A percentile compares a stretch with the other conserved stretches of the same genome.
Conservation (phyloP, 345 rosid genomes). For the Sisymbrium irio region DNA sequence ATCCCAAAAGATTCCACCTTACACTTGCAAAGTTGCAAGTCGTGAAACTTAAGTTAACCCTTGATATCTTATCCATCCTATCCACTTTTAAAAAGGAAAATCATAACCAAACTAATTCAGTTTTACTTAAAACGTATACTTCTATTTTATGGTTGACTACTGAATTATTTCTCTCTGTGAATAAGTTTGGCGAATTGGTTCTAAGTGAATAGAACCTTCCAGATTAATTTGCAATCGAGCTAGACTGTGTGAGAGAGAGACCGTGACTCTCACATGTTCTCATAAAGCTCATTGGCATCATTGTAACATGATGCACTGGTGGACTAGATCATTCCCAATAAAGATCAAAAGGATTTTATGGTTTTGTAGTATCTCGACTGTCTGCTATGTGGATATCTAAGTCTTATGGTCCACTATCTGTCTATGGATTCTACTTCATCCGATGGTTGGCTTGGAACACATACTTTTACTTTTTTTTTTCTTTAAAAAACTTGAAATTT, state of each 20-base stretch:
- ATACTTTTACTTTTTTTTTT: no score
- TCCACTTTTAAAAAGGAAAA: background rate
- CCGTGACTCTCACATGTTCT: slow-evolving; percentile 1
- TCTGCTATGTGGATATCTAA: background rate
- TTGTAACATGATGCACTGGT: background rate
- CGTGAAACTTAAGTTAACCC: slow-evolving; percentile 33
- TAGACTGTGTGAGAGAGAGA: background rate
- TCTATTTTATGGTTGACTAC: background rate
- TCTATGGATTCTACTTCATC: background rate
- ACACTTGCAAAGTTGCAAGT: slow-evolving; percentile 23
- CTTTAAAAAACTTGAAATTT: background rate
- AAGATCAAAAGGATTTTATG: background rate
- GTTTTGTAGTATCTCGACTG: background rate
- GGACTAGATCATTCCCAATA: background rate
- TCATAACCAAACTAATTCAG: background rate
- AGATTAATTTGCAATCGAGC: background rate
- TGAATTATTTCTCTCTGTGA: background rate
- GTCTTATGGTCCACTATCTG: background rate
- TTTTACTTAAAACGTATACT: background rate
- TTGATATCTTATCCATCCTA: slow-evolving; percentile 18
- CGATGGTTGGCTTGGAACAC: background rate
- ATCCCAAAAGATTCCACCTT: slow-evolving; percentile 32
- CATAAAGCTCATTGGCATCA: slow-evolving; percentile 3
- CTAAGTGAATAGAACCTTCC: background rate
- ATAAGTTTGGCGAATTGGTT: slow-evolving; percentile 13